Evolutionary conservation across 148 eudicot species (phyloP).

Genomic region (Fagopyrum esculentum): DNA sequence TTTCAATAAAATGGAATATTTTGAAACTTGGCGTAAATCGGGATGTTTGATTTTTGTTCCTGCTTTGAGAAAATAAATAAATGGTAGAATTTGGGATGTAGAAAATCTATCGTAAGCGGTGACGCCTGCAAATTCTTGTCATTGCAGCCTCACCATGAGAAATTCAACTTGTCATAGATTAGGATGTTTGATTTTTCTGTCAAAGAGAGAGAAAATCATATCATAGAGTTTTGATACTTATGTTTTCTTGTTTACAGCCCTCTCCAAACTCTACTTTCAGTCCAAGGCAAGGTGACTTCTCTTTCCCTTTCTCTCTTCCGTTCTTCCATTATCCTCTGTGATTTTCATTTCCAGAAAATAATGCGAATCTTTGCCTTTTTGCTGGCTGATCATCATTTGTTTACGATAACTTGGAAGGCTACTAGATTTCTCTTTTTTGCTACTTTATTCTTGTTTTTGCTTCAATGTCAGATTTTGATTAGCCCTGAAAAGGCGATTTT

Average conservation of each 20-base stretch:
- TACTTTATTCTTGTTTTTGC: background rate
- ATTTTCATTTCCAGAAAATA: too few relatives aligned
- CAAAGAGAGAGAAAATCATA: too few relatives aligned
- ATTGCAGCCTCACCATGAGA: background rate
- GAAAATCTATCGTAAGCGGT: constrained; percentile 3
- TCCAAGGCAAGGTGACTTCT: constrained; percentile 5
- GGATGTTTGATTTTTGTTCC: too few relatives aligned
- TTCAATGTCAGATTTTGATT: background rate
- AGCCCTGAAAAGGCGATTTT: background rate
- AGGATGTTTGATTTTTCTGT: too few relatives aligned
- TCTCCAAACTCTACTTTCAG: background rate
- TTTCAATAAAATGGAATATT: too few relatives aligned
- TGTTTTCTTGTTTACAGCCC: background rate
- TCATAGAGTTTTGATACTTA: background rate
- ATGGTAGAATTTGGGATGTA: background rate
- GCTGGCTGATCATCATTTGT: background rate
- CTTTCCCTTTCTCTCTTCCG: background rate
- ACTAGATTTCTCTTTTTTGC: background rate
- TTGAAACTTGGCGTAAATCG: too few relatives aligned
- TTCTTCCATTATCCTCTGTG: background rate
- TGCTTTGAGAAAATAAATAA: too few relatives aligned
- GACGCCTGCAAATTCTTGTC: constrained; percentile 1
- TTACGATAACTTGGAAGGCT: background rate
- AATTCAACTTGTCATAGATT: background rate
- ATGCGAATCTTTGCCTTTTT: background rate